Evolutionary conservation across 805 yeast species (phyloP).

Genomic region (Candida piceae): DNA sequence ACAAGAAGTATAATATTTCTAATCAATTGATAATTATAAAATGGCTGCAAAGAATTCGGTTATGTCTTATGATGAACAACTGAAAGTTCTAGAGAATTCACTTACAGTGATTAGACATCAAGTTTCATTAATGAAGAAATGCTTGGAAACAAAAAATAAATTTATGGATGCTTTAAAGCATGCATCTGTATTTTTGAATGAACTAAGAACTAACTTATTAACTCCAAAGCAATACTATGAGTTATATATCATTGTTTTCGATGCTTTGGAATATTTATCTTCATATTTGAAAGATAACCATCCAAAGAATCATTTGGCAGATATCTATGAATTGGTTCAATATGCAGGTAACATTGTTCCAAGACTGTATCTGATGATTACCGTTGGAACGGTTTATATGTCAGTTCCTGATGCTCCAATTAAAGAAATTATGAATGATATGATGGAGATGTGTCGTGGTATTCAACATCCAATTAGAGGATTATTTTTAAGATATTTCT

Average conservation of each 20-base stretch:
- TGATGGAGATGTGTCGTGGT: constrained; percentile 97
- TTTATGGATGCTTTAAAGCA: constrained; percentile 87
- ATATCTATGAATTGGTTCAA: constrained; percentile 89
- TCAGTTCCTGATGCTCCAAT: constrained; percentile 71
- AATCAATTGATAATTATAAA: too few species aligned
- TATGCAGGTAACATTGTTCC: constrained; percentile 94
- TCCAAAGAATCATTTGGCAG: constrained; percentile 71
- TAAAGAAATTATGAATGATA: constrained; percentile 84
- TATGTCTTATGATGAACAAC: constrained; percentile 24
- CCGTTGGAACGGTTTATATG: constrained; percentile 89
- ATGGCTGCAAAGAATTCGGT: constrained; percentile 12
- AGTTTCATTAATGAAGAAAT: constrained; percentile 67
- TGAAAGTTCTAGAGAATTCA: constrained; percentile 37
- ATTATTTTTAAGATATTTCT: constrained; percentile 79
- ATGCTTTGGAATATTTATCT: constrained; percentile 68
- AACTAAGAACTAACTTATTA: constrained; percentile 67
- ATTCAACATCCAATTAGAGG: constrained; percentile 96
- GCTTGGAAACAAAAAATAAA: constrained; percentile 57
- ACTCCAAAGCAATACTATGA: constrained; percentile 94
- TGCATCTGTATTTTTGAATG: constrained; percentile 76
- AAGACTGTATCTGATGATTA: constrained; percentile 87
- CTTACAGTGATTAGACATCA: constrained; percentile 59
- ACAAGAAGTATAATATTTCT: too few species aligned
- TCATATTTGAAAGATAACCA: constrained; percentile 62
- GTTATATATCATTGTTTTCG: constrained; percentile 77